phyloP scores from a whole-genome alignment of 192 early-diverging fungal species.

The Podila horticola region DNA sequence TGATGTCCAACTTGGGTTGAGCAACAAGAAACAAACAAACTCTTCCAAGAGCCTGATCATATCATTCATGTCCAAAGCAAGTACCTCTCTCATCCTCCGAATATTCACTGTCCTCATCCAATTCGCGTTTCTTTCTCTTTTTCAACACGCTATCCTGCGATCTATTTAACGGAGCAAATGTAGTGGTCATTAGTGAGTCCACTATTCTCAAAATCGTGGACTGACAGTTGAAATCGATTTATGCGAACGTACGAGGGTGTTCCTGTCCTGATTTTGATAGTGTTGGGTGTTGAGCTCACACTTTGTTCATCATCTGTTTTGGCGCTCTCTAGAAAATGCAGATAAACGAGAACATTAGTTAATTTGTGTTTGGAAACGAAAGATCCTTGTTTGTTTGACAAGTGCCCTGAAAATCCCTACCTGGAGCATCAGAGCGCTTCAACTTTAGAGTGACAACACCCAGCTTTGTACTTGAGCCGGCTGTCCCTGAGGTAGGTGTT shows the following conservation, averaged over 20 bases:
- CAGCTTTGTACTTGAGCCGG: conserved; percentile 23
- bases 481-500: background rate
- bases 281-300: conserved; percentile 23
- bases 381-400: too few species aligned
- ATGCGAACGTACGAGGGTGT: conserved; percentile 31
- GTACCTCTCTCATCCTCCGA: conserved; percentile 51
- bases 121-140: conserved; percentile 41
- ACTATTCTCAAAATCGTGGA: too few species aligned
- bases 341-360: too few species aligned
- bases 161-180: conserved; percentile 1
- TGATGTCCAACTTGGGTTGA: background rate
- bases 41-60: too few species aligned
- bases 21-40: background rate
- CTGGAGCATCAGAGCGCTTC: conserved; percentile 46
- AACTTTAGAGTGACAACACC: conserved; percentile 42
- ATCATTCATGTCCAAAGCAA: background rate
- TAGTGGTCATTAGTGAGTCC: too few species aligned
- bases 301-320: conserved; percentile 39
- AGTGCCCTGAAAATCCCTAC: background rate
- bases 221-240: background rate
- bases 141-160: conserved; percentile 30
- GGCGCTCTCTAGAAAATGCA: conserved; percentile 1
- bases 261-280: conserved; percentile 42
- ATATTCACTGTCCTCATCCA: conserved; percentile 50
- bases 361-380: too few species aligned